Evolutionary conservation across 495 filamentous ascomycete genomes (phyloP).

Genomic region (Penicillium bovifimosum): DNA sequence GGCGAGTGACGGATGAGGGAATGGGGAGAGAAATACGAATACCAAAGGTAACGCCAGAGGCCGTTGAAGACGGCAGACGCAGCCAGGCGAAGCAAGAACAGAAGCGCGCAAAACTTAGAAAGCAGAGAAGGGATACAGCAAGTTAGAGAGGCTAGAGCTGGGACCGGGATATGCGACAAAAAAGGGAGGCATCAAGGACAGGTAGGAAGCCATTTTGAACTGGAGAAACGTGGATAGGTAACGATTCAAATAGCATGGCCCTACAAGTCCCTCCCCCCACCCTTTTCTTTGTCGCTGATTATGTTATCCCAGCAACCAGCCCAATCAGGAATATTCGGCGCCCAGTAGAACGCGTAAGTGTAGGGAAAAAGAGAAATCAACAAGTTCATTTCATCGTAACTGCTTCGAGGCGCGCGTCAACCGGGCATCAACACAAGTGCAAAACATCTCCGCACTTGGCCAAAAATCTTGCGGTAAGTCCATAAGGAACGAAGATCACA

Average conservation of each 20-base stretch:
- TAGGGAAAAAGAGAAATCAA: constrained; percentile 23
- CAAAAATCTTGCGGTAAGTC: constrained; percentile 21
- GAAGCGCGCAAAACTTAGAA: constrained; percentile 7
- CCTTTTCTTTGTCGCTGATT: constrained; percentile 6
- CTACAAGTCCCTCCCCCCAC: constrained; percentile 5
- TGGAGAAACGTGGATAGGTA: constrained; percentile 12
- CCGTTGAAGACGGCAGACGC: constrained; percentile 6
- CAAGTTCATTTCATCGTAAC: constrained; percentile 31
- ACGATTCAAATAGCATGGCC: constrained; percentile 22
- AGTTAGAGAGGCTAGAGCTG: background rate
- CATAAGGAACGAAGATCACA: constrained; percentile 25
- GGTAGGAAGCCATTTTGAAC: constrained; percentile 12
- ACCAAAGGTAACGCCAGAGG: background rate
- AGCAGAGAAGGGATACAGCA: constrained; percentile 1
- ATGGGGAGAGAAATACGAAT: constrained; percentile 13
- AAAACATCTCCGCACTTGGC: constrained; percentile 4
- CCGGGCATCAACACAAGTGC: constrained; percentile 6
- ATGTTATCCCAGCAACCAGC: constrained; percentile 14
- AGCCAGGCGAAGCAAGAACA: constrained; percentile 14
- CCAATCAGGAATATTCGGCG: constrained; percentile 13
- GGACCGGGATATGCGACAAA: constrained; percentile 1
- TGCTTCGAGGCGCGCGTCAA: constrained; percentile 13
- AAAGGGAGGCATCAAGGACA: constrained; percentile 8
- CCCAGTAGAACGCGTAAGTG: constrained; percentile 14
- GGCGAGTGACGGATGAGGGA: constrained; percentile 22